These are phyloP conservation scores for Microbotryomycetes sp. DNA, from an alignment of 1,284 basidiomycete genomes.

Conservation along the genomic window DNA sequence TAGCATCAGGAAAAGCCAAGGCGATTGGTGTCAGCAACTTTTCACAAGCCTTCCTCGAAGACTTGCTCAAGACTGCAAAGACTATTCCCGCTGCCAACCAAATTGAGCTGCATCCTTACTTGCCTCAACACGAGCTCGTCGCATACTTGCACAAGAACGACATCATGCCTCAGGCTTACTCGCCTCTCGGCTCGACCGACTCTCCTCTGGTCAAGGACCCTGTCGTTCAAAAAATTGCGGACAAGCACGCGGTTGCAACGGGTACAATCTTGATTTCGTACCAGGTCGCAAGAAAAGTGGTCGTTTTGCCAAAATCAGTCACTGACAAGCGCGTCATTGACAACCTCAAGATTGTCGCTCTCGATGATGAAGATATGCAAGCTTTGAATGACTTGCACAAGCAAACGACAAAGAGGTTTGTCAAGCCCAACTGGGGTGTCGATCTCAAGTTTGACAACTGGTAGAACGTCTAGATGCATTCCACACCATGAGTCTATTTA, in stretches of 20 bases:
- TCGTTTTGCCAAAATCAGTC: conserved; percentile 70
- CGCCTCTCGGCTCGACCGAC: conserved; percentile 70
- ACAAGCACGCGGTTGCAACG: conserved; percentile 54
- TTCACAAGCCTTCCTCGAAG: conserved; percentile 20
- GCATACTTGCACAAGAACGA: conserved; percentile 60
- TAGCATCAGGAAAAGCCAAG: conserved; percentile 60
- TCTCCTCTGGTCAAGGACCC: conserved; percentile 66
- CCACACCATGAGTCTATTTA: too few species aligned
- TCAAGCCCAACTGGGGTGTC: conserved; percentile 25
- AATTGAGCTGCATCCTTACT: conserved; percentile 36
- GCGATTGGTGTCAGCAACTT: conserved; percentile 59
- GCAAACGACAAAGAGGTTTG: conserved; percentile 23
- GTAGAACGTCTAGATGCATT: too few species aligned
- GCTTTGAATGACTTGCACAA: conserved; percentile 43
- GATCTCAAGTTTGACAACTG: conserved; percentile 29
- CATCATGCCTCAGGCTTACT: conserved; percentile 73
- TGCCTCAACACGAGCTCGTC: conserved; percentile 61
- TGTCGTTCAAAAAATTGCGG: conserved; percentile 49
- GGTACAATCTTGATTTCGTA: conserved; percentile 65
- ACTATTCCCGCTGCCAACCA: conserved; percentile 66
- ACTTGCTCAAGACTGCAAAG: conserved; percentile 51
- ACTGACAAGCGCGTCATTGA: conserved; percentile 63
- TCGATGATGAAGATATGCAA: conserved; percentile 58
- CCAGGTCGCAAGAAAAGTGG: conserved; percentile 53
- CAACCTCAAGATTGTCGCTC: conserved; percentile 62